A percentile compares a stretch with the other conserved stretches of the same genome.
Evolutionary conservation across 176 grass and related monocot genomes (phyloP).

Genomic region (Ampelocalamus luodianensis): DNA sequence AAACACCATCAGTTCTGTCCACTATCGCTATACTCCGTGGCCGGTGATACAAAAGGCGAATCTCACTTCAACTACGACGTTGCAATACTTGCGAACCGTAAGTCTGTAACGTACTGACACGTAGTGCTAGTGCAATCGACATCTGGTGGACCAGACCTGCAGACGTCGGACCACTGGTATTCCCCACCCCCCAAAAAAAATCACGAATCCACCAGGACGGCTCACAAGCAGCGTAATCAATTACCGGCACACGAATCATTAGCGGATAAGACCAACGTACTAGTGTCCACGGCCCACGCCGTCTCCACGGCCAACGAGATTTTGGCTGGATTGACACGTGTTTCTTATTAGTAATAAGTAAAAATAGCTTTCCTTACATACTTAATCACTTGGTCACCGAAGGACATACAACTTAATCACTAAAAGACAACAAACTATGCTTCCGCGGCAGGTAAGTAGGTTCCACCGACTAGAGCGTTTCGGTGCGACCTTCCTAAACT

Average conservation of each 20-base stretch:
- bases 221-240: slow-evolving; percentile 36
- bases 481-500: too few relatives aligned
- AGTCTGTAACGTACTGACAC: too few relatives aligned
- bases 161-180: neutral
- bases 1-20: neutral
- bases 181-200: neutral
- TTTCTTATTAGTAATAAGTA: too few relatives aligned
- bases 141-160: neutral
- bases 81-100: too few relatives aligned
- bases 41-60: neutral
- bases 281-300: slow-evolving; percentile 20
- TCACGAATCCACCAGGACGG: slow-evolving; percentile 37
- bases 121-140: neutral
- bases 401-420: too few relatives aligned
- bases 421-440: too few relatives aligned
- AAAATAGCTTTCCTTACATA: too few relatives aligned
- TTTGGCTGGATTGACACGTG: too few relatives aligned
- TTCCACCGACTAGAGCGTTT: too few relatives aligned
- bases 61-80: neutral
- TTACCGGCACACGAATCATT: slow-evolving; percentile 51
- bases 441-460: too few relatives aligned
- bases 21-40: neutral
- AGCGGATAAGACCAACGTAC: slow-evolving; percentile 14
- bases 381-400: too few relatives aligned
- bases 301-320: neutral